Evolutionary conservation across 2,329 filamentous ascomycete species (phyloP).

Genomic region (Phyllosticta citrichinensis): DNA sequence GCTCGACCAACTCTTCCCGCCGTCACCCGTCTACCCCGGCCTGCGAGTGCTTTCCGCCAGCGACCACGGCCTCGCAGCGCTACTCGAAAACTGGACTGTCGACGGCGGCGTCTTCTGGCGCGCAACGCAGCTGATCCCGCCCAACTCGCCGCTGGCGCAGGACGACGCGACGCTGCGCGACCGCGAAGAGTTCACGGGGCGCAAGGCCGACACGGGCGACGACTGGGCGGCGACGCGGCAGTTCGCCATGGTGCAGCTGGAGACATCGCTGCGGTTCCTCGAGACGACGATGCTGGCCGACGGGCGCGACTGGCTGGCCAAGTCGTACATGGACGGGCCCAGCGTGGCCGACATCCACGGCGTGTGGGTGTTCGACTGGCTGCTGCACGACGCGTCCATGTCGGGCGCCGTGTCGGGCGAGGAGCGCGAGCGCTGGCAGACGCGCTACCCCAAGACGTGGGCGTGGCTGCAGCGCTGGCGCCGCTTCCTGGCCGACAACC

Average conservation of each 20-base stretch:
- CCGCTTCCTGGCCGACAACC: neutral
- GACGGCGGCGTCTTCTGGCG: slow-evolving; percentile 47
- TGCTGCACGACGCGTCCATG: slow-evolving; percentile 34
- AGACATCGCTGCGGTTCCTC: slow-evolving; percentile 45
- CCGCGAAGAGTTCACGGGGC: neutral
- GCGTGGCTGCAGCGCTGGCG: neutral
- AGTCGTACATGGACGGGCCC: slow-evolving; percentile 35
- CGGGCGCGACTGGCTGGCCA: slow-evolving; percentile 46
- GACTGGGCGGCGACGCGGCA: slow-evolving; percentile 36
- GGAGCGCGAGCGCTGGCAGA: neutral
- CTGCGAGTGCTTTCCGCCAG: neutral
- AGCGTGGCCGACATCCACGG: slow-evolving; percentile 58
- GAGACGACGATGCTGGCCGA: slow-evolving; percentile 55
- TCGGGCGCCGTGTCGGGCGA: slow-evolving; percentile 43
- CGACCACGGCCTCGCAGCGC: slow-evolving; percentile 32
- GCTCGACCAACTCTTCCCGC: slow-evolving; percentile 48
- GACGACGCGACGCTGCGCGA: neutral
- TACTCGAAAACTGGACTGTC: slow-evolving; percentile 46
- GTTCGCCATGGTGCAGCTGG: slow-evolving; percentile 47
- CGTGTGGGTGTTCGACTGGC: slow-evolving; percentile 54
- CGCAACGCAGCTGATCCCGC: slow-evolving; percentile 23
- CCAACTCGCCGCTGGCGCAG: neutral
- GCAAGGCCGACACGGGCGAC: slow-evolving; percentile 17
- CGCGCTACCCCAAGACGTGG: neutral
- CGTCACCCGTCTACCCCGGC: neutral